Base-by-base conservation (phyloP, 2,329 filamentous ascomycete genomes). In the Dothistroma septosporum region DNA sequence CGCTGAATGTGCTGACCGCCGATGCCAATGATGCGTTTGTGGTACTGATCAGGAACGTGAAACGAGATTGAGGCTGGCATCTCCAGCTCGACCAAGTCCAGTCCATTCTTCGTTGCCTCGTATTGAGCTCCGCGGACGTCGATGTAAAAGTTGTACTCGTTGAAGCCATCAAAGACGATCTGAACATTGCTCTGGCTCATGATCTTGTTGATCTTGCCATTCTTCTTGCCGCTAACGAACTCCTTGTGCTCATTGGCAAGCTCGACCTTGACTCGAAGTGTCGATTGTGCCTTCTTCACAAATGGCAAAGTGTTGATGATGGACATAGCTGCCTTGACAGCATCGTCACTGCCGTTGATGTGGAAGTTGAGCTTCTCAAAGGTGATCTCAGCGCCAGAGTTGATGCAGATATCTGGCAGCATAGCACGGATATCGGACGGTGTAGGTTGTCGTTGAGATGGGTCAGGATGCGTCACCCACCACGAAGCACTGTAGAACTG, bases 181-280 rank as follows among this genome's bases (percentile, higher is more conserved):
- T 99, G 94, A 12, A 99, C 94, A 70, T 95, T 97, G 82, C 92
- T 97, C 77, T 97, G 93, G 24, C 93, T 94, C 94, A 99, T 99
- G 72, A 99, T 99, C 82, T 99, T 99, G 83, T 99, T 99, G 77
- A 99, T 99, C 80, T 99, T 99, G 77, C 94, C 94, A 71, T 99
- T 99, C 82, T 99, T 99, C 83, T 99, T 99, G 69, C 94, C 94
- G 69, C 92, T 97, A 60, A 99, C 94, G 74, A 99, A 99, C 73
- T 99, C 94, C 77, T 99, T 99, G 81, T 99, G 94, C 79, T 99
- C 94, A 73, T 97, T 97, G 72, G 94, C 94, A 59, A 99, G 87
- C 80, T 99, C 94, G 64, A 99, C 96, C 81, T 97, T 97, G 73
- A 99, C 93, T 59, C 92, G 87, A 74, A 99, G 95, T 74, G 95